Percentiles rank a stretch among this genome's conserved stretches.
These are phyloP conservation scores for Fragaria iinumae DNA, from an alignment of 306 rosid genomes.

Conservation along the genomic window DNA sequence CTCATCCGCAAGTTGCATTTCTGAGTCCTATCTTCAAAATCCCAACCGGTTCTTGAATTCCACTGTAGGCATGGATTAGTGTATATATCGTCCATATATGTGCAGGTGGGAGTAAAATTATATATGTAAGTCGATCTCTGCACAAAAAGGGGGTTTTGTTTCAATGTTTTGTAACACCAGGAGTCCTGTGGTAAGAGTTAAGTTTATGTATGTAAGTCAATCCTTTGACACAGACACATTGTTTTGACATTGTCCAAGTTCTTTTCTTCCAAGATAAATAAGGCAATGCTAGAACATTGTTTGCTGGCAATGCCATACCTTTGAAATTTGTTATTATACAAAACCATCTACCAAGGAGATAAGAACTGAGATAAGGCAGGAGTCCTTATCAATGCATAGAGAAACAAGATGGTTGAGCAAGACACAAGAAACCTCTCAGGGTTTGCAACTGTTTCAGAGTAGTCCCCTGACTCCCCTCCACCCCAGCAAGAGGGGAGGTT, in stretches of 20 bases:
- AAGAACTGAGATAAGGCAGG: background rate
- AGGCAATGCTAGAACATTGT: background rate
- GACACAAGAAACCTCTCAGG: slow-evolving; percentile 1
- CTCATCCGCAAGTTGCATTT: slow-evolving; percentile 8
- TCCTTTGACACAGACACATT: background rate
- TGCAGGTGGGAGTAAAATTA: background rate
- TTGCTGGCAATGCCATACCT: background rate
- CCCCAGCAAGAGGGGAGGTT: background rate
- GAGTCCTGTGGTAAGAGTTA: background rate
- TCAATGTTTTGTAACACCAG: background rate
- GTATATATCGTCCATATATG: slow-evolving; percentile 9
- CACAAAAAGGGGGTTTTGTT: no score
- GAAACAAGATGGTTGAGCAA: background rate
- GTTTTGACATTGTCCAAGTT: background rate
- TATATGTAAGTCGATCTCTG: background rate
- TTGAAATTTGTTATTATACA: background rate
- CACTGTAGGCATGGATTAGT: background rate
- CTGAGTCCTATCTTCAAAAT: slow-evolving; percentile 7
- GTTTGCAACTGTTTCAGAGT: background rate
- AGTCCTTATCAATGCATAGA: background rate
- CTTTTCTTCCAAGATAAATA: background rate
- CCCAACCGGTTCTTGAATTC: slow-evolving; percentile 5
- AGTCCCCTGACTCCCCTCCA: no score
- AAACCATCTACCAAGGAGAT: background rate
- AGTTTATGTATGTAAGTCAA: background rate